Evolutionary conservation across 1,284 basidiomycete genomes (phyloP), one percentile per base, ranked within the genome.

Genomic region (Naganishia albida): DNA sequence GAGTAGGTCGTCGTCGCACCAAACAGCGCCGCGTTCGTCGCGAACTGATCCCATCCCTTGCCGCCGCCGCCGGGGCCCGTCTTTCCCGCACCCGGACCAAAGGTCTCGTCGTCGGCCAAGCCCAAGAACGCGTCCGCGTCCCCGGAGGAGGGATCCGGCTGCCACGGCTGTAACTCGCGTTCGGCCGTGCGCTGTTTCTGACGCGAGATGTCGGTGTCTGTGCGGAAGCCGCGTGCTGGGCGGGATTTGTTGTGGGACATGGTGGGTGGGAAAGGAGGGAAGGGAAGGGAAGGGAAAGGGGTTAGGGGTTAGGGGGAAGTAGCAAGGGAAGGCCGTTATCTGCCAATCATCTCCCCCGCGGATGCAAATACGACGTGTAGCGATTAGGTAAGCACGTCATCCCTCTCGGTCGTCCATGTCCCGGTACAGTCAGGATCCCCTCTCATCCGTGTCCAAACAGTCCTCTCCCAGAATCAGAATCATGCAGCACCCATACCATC

Each of bases 1-100:
- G 97, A 88, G 77, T 93, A 99, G 73, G 87, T 86, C 10, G 93
- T 91, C 74, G 85, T 93, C 69, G 94, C 87, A 20, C 96, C 96
- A 75, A 97, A 98, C 68, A 92, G 83, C 71, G 89, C 85, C 79
- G 97, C 93, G 79, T 99, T 99, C 63, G 84, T 90, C 46, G 88
- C 88, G 73, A 99, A 99, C 80, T 99, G 95, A 78, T 99, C 94
- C 95, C 96, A 99, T 80, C 40, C 50, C 3, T 15, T 48, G 7
- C 34, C 34, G 23, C 42, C n/a, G 7, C 40, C 25, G 18, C 30
- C 44, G 3, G 25, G 38, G 6, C 34, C 50, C 26, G 3, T 26
- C 13, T 30, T 26, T 20, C 7, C 23, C 13, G 42, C 1, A 15
- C 43, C 13, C 26, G 43, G 15, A 28, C 63, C 53, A 42, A 56